A percentile compares a stretch with the other conserved stretches of the same genome.
Evolutionary conservation across 192 early-diverging fungal species (phyloP).

Genomic region (Bifiguratus adelaidae): DNA sequence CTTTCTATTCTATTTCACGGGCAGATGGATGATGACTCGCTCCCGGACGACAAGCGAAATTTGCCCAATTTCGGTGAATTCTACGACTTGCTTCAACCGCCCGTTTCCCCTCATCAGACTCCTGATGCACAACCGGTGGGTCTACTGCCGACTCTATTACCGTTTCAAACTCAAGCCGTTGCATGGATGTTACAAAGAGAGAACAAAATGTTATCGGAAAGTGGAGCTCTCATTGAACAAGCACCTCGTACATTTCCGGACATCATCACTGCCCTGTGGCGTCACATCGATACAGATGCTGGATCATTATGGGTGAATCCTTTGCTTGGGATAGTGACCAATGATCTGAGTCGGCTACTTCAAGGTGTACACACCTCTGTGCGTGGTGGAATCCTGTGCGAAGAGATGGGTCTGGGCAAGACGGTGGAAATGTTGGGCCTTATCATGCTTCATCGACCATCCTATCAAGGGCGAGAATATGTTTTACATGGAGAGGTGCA

Average conservation of each 20-base stretch:
- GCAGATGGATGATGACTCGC: too few species aligned
- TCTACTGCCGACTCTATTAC: slow-evolving; percentile 4
- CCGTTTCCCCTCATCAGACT: neutral
- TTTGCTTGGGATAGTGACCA: too few species aligned
- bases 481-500: neutral
- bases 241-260: too few species aligned
- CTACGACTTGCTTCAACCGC: slow-evolving; percentile 8
- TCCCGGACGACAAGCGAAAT: neutral
- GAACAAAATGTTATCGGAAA: too few species aligned
- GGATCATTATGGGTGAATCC: too few species aligned
- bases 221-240: too few species aligned
- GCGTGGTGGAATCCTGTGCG: too few species aligned
- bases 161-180: slow-evolving; percentile 16
- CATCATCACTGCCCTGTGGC: too few species aligned
- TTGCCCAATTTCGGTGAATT: slow-evolving; percentile 2
- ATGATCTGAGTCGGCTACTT: too few species aligned
- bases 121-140: neutral
- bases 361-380: too few species aligned
- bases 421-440: slow-evolving; percentile 53
- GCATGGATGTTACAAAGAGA: slow-evolving; percentile 9
- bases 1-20: too few species aligned
- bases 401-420: slow-evolving; percentile 64
- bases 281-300: too few species aligned
- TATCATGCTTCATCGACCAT: slow-evolving; percentile 30
- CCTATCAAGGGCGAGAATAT: neutral